Conservation (phyloP, 345 rosid genomes). For the Triadica sebifera region DNA sequence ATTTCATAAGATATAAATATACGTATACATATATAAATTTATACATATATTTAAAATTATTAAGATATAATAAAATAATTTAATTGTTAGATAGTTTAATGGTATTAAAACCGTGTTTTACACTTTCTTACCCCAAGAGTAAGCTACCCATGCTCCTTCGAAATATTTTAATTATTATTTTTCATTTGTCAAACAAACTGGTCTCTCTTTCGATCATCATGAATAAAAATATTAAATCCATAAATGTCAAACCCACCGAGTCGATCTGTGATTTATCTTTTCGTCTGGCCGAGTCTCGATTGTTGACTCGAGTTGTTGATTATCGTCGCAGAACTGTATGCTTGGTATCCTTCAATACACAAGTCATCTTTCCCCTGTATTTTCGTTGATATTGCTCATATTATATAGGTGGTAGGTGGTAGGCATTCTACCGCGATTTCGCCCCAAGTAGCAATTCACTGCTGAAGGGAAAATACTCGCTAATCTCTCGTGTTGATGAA, state of each 20-base stretch:
- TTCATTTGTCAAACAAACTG: too few relatives aligned
- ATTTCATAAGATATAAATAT: too few relatives aligned
- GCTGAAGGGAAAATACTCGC: not conserved
- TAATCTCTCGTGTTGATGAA: conserved; percentile 40
- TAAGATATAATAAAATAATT: too few relatives aligned
- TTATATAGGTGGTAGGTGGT: not conserved
- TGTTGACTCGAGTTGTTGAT: conserved; percentile 4
- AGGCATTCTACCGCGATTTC: not conserved
- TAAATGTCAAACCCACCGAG: conserved; percentile 13
- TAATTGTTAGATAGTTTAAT: too few relatives aligned
- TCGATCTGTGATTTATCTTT: not conserved
- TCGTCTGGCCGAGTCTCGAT: conserved; percentile 17
- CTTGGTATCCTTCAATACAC: not conserved
- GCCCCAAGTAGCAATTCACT: not conserved
- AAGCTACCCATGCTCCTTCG: too few relatives aligned
- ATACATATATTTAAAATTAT: too few relatives aligned
- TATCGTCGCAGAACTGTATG: too few relatives aligned
- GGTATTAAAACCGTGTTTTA: too few relatives aligned
- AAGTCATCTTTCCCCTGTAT: not conserved
- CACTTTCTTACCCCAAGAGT: too few relatives aligned
- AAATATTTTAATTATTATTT: too few relatives aligned
- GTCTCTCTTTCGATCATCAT: not conserved
- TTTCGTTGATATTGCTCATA: not conserved
- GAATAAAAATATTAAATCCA: not conserved
- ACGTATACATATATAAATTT: too few relatives aligned